phyloP scores from a whole-genome alignment of 176 grass and related monocot species.

The Rhynchospora tenuis region DNA sequence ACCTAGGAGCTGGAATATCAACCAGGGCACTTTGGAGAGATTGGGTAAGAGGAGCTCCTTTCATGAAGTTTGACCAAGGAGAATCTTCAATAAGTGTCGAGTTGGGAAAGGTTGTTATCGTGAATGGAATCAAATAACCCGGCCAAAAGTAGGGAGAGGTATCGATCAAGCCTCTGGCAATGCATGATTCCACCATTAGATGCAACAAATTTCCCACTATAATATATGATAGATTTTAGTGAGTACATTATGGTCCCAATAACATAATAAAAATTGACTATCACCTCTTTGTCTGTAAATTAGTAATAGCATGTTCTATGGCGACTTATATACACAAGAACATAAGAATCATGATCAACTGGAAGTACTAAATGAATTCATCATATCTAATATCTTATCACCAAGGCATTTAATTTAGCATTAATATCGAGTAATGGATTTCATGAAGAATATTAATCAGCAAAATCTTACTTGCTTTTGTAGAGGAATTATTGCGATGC shows the following conservation, averaged over 20 bases:
- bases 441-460: no score
- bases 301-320: no score
- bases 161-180: constrained; percentile 70
- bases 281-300: no score
- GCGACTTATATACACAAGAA: no score
- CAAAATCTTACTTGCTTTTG: not conserved
- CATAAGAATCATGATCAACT: no score
- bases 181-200: constrained; percentile 76
- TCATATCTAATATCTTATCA: no score
- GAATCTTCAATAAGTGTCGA: constrained; percentile 34
- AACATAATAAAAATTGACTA: no score
- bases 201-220: constrained; percentile 72
- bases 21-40: constrained; percentile 59
- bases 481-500: not conserved
- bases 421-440: not conserved
- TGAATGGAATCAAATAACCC: constrained; percentile 38
- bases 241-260: not conserved
- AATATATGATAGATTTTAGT: not conserved
- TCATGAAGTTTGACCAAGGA: constrained; percentile 57
- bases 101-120: constrained; percentile 15
- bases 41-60: constrained; percentile 55
- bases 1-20: constrained; percentile 69
- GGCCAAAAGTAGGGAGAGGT: constrained; percentile 85
- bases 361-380: no score
- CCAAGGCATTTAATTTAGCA: not conserved